Conservation (phyloP, 768 basidiomycete species). For the Royoungia palumana region DNA sequence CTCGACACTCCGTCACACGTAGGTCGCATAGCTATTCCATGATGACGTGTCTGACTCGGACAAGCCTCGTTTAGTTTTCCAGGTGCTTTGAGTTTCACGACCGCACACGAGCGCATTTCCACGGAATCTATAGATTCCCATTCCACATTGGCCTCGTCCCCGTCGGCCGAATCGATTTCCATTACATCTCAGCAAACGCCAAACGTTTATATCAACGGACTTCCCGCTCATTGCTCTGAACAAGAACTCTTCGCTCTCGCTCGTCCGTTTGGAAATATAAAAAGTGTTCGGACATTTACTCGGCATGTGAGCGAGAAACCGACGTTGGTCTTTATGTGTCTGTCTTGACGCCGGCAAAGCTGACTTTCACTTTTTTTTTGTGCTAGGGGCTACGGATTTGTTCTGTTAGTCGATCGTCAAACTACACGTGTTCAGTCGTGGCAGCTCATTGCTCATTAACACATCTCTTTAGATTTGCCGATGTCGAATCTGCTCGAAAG, state of each 20-base stretch:
- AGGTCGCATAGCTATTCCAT: not conserved
- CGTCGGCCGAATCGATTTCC: slow-evolving; percentile 13
- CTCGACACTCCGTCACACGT: slow-evolving; percentile 26
- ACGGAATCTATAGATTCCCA: slow-evolving; percentile 12
- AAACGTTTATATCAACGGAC: slow-evolving; percentile 86
- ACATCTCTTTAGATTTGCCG: slow-evolving; percentile 53
- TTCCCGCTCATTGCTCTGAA: slow-evolving; percentile 80
- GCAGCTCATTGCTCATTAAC: not conserved
- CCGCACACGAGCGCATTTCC: slow-evolving; percentile 11
- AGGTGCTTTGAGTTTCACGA: slow-evolving; percentile 9
- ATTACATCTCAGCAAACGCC: slow-evolving; percentile 43
- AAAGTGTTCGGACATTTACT: slow-evolving; percentile 82
- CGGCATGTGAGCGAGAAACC: slow-evolving; percentile 73
- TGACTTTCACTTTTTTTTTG: slow-evolving; percentile 7
- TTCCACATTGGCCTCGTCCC: slow-evolving; percentile 7
- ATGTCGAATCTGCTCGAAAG: slow-evolving; percentile 62
- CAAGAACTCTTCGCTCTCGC: slow-evolving; percentile 73
- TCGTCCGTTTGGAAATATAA: slow-evolving; percentile 65
- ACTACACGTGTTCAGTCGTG: not conserved
- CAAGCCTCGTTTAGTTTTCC: slow-evolving; percentile 28
- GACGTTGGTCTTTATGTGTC: slow-evolving; percentile 36
- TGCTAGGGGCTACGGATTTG: slow-evolving; percentile 77
- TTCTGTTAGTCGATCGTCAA: slow-evolving; percentile 50
- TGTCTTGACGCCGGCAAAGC: not conserved
- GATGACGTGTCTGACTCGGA: slow-evolving; percentile 2